Conservation (phyloP, 2,329 filamentous ascomycete species). For the Clonostachys rosea region DNA sequence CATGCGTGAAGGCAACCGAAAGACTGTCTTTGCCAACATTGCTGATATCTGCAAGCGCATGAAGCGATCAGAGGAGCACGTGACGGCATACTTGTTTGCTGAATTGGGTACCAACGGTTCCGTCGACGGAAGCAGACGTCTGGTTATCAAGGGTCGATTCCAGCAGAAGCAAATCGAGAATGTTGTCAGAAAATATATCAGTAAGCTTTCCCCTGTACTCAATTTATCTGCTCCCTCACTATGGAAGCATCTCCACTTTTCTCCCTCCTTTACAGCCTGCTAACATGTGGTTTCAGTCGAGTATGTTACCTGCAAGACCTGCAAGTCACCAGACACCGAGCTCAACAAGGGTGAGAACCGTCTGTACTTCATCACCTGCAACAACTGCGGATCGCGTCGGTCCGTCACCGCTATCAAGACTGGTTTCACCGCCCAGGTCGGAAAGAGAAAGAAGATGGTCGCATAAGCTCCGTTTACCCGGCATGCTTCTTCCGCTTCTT, state of each 20-base stretch:
- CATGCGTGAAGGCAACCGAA: slow-evolving; percentile 99
- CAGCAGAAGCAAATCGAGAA: slow-evolving; percentile 99
- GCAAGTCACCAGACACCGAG: slow-evolving; percentile 89
- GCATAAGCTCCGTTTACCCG: neutral
- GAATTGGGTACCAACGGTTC: slow-evolving; percentile 97
- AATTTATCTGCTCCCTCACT: neutral
- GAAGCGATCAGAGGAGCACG: slow-evolving; percentile 98
- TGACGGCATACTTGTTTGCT: slow-evolving; percentile 94
- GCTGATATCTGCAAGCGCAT: slow-evolving; percentile 98
- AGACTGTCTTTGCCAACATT: slow-evolving; percentile 99
- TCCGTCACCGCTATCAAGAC: slow-evolving; percentile 98
- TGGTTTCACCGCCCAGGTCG: slow-evolving; percentile 99
- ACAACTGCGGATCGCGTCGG: slow-evolving; percentile 72
- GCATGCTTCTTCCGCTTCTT: neutral
- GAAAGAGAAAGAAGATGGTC: slow-evolving; percentile 92
- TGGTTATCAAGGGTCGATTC: slow-evolving; percentile 99
- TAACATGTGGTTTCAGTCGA: slow-evolving; percentile 56
- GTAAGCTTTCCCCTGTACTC: slow-evolving; percentile 41
- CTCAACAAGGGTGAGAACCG: slow-evolving; percentile 99
- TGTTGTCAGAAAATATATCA: slow-evolving; percentile 91
- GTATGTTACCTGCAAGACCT: slow-evolving; percentile 99
- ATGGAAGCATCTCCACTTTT: neutral
- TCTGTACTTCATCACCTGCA: slow-evolving; percentile 98
- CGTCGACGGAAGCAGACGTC: slow-evolving; percentile 84
- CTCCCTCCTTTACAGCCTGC: slow-evolving; percentile 4